These are phyloP conservation scores for Neurospora sp. DNA, from an alignment of 495 filamentous ascomycete species.

Conservation along the genomic window DNA sequence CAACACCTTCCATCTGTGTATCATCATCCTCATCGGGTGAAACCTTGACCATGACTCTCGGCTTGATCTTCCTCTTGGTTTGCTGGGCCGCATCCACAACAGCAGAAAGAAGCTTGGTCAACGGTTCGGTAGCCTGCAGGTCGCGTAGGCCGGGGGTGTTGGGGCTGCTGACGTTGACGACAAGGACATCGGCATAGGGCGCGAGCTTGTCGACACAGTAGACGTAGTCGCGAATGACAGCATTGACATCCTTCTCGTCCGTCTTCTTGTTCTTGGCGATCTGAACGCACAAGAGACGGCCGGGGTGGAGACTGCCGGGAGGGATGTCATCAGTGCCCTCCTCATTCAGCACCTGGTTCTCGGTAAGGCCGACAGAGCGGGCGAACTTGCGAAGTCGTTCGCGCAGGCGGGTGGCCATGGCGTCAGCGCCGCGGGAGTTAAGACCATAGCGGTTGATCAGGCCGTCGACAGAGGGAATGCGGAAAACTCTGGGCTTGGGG, in stretches of 20 bases:
- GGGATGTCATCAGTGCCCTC: slow-evolving; percentile 46
- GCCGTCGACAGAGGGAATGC: slow-evolving; percentile 66
- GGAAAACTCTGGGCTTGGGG: slow-evolving; percentile 76
- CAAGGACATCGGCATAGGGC: slow-evolving; percentile 82
- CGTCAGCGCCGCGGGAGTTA: slow-evolving; percentile 81
- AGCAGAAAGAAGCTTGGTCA: slow-evolving; percentile 67
- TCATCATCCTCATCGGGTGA: slow-evolving; percentile 86
- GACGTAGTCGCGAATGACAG: slow-evolving; percentile 76
- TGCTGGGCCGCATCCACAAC: slow-evolving; percentile 68
- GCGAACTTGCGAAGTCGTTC: slow-evolving; percentile 71
- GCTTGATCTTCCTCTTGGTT: slow-evolving; percentile 59
- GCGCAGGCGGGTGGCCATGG: slow-evolving; percentile 69
- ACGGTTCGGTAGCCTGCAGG: slow-evolving; percentile 69
- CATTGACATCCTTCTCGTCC: slow-evolving; percentile 69
- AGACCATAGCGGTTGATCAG: slow-evolving; percentile 94
- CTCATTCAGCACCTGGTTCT: slow-evolving; percentile 63
- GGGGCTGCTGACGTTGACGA: slow-evolving; percentile 93
- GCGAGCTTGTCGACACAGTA: slow-evolving; percentile 74
- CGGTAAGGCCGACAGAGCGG: slow-evolving; percentile 55
- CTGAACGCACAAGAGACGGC: slow-evolving; percentile 79
- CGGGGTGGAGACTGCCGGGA: slow-evolving; percentile 64
- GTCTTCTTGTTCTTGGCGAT: slow-evolving; percentile 95
- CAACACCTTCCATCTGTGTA: slow-evolving; percentile 75
- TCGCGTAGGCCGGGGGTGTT: slow-evolving; percentile 86
- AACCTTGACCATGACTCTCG: slow-evolving; percentile 92